Percentiles rank a stretch among this genome's conserved stretches.
Conservation (phyloP, 768 basidiomycete species). For the Lactifluus volemus region DNA sequence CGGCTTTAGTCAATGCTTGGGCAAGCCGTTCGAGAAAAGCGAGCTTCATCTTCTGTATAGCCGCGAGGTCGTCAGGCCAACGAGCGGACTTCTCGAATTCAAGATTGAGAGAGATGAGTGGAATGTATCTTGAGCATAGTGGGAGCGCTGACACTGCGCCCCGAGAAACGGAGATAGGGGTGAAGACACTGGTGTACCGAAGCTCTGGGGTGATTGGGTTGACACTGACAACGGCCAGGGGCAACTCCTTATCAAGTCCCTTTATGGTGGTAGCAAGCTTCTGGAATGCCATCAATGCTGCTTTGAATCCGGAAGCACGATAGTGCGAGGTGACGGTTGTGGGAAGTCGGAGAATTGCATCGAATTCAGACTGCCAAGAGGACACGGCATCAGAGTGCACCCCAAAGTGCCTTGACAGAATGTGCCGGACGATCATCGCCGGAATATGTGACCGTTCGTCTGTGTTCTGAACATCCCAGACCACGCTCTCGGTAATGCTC, state of each 20-base stretch:
- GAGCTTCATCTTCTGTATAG: slow-evolving; percentile 90
- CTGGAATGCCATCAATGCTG: slow-evolving; percentile 73
- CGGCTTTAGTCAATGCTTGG: slow-evolving; percentile 44
- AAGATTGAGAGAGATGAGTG: slow-evolving; percentile 64
- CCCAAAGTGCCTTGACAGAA: slow-evolving; percentile 72
- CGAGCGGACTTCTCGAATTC: slow-evolving; percentile 88
- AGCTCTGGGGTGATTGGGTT: slow-evolving; percentile 65
- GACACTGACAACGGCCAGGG: slow-evolving; percentile 68
- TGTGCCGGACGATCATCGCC: slow-evolving; percentile 58
- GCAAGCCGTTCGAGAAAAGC: slow-evolving; percentile 86
- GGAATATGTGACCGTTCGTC: slow-evolving; percentile 81
- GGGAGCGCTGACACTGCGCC: slow-evolving; percentile 46
- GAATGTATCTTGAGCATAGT: slow-evolving; percentile 52
- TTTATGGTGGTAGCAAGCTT: slow-evolving; percentile 67
- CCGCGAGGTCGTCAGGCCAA: slow-evolving; percentile 92
- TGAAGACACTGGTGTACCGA: slow-evolving; percentile 77
- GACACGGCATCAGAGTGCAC: slow-evolving; percentile 43
- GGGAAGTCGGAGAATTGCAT: slow-evolving; percentile 50
- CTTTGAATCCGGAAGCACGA: slow-evolving; percentile 51
- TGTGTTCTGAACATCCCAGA: slow-evolving; percentile 80
- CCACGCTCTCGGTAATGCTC: slow-evolving; percentile 85
- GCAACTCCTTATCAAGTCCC: slow-evolving; percentile 58
- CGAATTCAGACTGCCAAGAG: slow-evolving; percentile 52
- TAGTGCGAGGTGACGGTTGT: slow-evolving; percentile 39
- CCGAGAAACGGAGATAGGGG: slow-evolving; percentile 61